Conservation (phyloP, 352 stramenopile genomes). For the Globisporangium perplexum region DNA sequence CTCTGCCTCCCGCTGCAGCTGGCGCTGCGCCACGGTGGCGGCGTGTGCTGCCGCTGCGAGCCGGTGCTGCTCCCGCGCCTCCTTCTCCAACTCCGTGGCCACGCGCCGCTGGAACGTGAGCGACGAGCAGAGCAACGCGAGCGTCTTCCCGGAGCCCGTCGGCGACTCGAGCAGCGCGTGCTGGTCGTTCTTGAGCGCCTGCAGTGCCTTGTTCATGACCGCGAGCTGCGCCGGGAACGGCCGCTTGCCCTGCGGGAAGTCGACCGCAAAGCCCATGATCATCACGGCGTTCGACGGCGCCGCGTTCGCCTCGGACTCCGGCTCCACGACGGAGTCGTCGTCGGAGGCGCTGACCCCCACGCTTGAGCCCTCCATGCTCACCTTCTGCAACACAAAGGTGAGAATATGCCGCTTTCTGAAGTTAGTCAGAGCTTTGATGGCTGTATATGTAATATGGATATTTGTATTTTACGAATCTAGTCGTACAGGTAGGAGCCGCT, state of each 20-base stretch:
- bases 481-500: no score
- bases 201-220: conserved; percentile 84
- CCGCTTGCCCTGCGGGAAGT: conserved; percentile 71
- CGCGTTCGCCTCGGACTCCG: no score
- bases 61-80: conserved; percentile 15
- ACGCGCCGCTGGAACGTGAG: conserved; percentile 74
- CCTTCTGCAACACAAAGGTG: no score
- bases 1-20: conserved; percentile 17
- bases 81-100: conserved; percentile 28
- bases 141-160: conserved; percentile 80
- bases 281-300: conserved; percentile 43
- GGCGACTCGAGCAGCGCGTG: conserved; percentile 84
- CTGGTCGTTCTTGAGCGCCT: conserved; percentile 70
- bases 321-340: no score
- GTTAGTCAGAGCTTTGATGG: no score
- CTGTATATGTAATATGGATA: no score
- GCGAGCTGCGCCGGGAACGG: conserved; percentile 82
- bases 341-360: no score
- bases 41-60: conserved; percentile 3
- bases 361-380: no score
- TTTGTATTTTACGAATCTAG: no score
- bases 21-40: conserved; percentile 7
- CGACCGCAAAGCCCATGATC: conserved; percentile 84
- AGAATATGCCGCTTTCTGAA: no score
- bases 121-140: conserved; percentile 78